Percentiles rank a stretch among this genome's conserved stretches.
Conservation (phyloP, 78 protist species). For the Dictyostelium purpureum region DNA sequence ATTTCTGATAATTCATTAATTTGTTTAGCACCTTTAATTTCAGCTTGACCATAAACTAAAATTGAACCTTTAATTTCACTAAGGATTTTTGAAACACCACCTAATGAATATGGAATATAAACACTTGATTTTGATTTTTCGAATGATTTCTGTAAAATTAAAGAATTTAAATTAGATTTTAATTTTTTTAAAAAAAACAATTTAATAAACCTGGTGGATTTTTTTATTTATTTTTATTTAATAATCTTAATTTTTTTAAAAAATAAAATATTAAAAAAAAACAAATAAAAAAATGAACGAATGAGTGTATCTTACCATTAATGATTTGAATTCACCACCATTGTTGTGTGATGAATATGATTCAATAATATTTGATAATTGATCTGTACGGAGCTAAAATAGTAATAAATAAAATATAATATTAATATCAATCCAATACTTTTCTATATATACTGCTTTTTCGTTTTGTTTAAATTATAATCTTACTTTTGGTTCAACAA, state of each 20-base stretch:
- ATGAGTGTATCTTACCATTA: slow-evolving; percentile 18
- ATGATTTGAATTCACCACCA: slow-evolving; percentile 1
- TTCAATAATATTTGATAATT: slow-evolving; percentile 30
- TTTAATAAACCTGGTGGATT: too few relatives aligned
- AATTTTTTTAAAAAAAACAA: not conserved
- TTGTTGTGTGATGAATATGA: slow-evolving; percentile 28
- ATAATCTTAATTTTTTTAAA: too few relatives aligned
- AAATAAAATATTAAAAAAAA: too few relatives aligned
- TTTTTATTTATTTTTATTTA: too few relatives aligned
- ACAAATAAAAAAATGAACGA: too few relatives aligned
- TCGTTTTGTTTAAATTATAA: too few relatives aligned
- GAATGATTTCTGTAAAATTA: not conserved
- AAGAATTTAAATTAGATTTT: not conserved
- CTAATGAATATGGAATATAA: slow-evolving; percentile 39
- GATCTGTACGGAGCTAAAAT: slow-evolving; percentile 48
- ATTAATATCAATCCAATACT: not conserved
- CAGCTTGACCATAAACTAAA: not conserved
- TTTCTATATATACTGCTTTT: not conserved
- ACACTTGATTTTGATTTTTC: slow-evolving; percentile 25
- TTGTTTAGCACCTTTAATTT: slow-evolving; percentile 32
- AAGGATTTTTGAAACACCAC: slow-evolving; percentile 15
- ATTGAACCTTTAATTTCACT: slow-evolving; percentile 24
- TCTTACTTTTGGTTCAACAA: slow-evolving; percentile 55
- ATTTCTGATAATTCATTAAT: not conserved
- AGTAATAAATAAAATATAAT: not conserved